Conservation (phyloP, 805 yeast species). For the Suhomyces faveliae region DNA sequence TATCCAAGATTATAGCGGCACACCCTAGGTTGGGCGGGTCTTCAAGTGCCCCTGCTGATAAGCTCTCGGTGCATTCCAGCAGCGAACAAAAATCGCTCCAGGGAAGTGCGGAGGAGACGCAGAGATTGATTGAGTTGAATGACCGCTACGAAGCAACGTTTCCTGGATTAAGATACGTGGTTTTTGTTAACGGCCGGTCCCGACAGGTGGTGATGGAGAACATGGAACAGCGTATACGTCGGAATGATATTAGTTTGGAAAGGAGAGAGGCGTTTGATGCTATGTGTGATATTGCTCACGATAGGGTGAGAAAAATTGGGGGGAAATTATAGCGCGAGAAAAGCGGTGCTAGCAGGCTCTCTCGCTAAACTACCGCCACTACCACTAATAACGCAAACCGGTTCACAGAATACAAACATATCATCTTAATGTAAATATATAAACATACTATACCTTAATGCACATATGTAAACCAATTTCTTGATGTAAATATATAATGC, state of each 20-base stretch:
- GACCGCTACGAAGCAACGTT: conserved; percentile 57
- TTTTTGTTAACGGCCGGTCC: conserved; percentile 82
- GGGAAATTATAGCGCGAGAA: neutral
- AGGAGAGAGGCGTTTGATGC: conserved; percentile 71
- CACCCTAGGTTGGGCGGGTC: conserved; percentile 78
- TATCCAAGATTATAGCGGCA: conserved; percentile 70
- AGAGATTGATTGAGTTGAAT: conserved; percentile 53
- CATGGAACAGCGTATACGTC: conserved; percentile 40
- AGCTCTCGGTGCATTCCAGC: conserved; percentile 62
- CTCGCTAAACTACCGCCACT: neutral
- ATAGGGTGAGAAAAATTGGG: conserved; percentile 59
- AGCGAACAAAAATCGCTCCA: conserved; percentile 69
- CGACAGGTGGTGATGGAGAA: conserved; percentile 55
- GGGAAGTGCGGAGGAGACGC: conserved; percentile 48
- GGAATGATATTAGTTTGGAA: conserved; percentile 56
- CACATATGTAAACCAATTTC: too few relatives aligned
- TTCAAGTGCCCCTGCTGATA: conserved; percentile 20
- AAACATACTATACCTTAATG: too few relatives aligned
- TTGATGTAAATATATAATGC: too few relatives aligned
- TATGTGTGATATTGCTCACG: conserved; percentile 89
- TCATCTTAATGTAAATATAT: too few relatives aligned
- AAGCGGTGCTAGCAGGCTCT: too few relatives aligned
- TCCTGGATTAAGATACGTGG: conserved; percentile 77
- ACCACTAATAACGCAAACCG: too few relatives aligned
- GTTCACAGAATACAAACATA: too few relatives aligned